phyloP scores from a whole-genome alignment of 768 basidiomycete genomes.

The Xanthoconium purpureum region DNA sequence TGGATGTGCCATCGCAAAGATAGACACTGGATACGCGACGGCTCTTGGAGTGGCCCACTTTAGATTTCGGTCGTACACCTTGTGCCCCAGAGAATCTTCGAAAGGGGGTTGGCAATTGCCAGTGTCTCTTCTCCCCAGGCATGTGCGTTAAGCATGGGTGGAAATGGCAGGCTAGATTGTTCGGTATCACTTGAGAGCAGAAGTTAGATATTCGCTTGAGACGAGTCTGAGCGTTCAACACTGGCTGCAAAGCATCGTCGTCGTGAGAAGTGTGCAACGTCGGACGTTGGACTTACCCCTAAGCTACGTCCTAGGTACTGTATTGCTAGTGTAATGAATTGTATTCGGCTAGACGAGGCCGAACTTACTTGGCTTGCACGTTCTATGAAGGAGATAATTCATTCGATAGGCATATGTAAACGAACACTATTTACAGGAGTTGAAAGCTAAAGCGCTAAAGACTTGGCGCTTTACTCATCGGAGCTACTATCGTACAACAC shows the following conservation, averaged over 20 bases:
- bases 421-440: background rate
- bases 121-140: slow-evolving; percentile 27
- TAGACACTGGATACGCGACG: slow-evolving; percentile 21
- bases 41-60: slow-evolving; percentile 3
- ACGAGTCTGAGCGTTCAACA: background rate
- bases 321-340: no score
- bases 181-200: background rate
- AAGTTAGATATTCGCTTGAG: background rate
- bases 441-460: no score
- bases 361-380: no score
- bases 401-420: background rate
- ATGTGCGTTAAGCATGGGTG: slow-evolving; percentile 17
- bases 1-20: slow-evolving; percentile 15
- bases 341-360: no score
- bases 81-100: slow-evolving; percentile 12
- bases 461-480: slow-evolving; percentile 36
- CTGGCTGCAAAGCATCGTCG: background rate
- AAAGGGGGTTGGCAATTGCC: slow-evolving; percentile 24
- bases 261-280: no score
- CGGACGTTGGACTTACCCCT: no score
- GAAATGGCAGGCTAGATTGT: background rate
- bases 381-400: no score
- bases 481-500: slow-evolving; percentile 68
- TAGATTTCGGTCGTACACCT: background rate
- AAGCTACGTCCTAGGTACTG: no score